Base-by-base conservation (phyloP, 148 eudicot genomes). In the Limonium bicolor region DNA sequence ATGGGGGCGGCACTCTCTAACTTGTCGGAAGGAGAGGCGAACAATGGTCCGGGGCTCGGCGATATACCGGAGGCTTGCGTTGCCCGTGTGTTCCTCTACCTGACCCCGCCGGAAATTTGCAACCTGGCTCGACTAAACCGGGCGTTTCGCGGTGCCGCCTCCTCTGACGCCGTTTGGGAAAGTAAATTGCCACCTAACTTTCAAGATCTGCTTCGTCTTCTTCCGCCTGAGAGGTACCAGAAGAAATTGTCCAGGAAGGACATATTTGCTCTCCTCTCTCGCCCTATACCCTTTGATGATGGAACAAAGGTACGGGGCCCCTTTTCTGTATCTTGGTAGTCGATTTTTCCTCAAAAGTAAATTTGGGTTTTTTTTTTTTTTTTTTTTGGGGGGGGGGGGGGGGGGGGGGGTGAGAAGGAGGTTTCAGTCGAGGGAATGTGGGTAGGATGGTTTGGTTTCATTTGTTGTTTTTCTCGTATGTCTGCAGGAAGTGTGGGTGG, bases 41-140 rank as follows among this genome's bases (percentile, higher is more conserved):
- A 32, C 31, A 61, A 41, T 28, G 18, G 57, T 20, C 78, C 78
- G 6, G 76, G 94, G 0, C 61, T 88, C 1, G 96, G 96, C 0
- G 96, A 88, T 50, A 83, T 88, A 58, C 96, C 94, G 28, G 94
- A 88, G 58, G 84, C 78, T 16, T 88, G 96, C 67, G 83, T 88
- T 9, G 96, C 96, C 0, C 62, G 83, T 33, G 96, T 88, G 6
- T 79, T 88, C 51, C 55, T 77, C 15, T 54, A 88, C 59, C 58
- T 88, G 4, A 71, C 83, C 3, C 96, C 96, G 48, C 90, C 92
- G 35, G 86, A 88, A 65, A 88, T 88, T 22, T 88, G 96, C 55
- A 88, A 77, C 41, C 62, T 88, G 27, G 96, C 96, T 0, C 68
- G 86, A 7, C 83, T 88, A 24, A 88, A 88, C 27, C 73, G 86